Conservation (phyloP, 257 asterid species). For the Cruciata laevipes region DNA sequence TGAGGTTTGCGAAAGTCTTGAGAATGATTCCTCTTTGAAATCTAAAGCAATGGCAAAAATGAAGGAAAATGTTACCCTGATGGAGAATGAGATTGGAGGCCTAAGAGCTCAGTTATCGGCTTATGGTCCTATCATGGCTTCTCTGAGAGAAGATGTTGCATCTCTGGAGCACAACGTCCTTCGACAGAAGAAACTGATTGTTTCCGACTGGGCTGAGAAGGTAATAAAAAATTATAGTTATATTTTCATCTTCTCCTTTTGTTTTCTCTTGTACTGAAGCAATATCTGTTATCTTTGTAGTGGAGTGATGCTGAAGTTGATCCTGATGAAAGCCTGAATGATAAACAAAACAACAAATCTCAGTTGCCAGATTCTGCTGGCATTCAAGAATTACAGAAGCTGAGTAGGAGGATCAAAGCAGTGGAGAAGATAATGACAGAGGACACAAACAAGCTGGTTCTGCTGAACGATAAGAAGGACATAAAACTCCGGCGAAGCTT, state of each 20-base stretch:
- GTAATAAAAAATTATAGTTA: conserved; percentile 24
- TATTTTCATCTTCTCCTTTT: neutral
- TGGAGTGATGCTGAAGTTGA: conserved; percentile 5
- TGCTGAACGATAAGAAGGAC: conserved; percentile 32
- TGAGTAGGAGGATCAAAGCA: conserved; percentile 50
- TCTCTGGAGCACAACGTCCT: conserved; percentile 58
- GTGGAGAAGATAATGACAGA: conserved; percentile 48
- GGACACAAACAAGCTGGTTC: conserved; percentile 33
- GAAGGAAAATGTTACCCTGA: conserved; percentile 42
- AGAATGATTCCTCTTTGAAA: conserved; percentile 39
- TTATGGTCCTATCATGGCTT: conserved; percentile 53
- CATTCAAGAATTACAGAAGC: conserved; percentile 44
- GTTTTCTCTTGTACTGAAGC: neutral
- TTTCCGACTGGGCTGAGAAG: conserved; percentile 42
- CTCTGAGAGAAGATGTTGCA: conserved; percentile 56
- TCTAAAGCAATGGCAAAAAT: conserved; percentile 46
- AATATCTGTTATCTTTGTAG: conserved; percentile 6
- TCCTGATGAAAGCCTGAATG: conserved; percentile 12
- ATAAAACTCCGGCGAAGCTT: conserved; percentile 34
- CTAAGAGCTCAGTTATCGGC: conserved; percentile 50
- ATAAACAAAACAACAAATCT: conserved; percentile 27
- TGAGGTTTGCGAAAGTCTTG: conserved; percentile 46
- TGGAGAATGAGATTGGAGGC: conserved; percentile 55
- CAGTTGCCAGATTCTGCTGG: conserved; percentile 24
- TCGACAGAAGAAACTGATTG: conserved; percentile 36